These are phyloP conservation scores for Nannochloropsis gaditana DNA, from an alignment of 108 stramenopile genomes.

Conservation along the genomic window DNA sequence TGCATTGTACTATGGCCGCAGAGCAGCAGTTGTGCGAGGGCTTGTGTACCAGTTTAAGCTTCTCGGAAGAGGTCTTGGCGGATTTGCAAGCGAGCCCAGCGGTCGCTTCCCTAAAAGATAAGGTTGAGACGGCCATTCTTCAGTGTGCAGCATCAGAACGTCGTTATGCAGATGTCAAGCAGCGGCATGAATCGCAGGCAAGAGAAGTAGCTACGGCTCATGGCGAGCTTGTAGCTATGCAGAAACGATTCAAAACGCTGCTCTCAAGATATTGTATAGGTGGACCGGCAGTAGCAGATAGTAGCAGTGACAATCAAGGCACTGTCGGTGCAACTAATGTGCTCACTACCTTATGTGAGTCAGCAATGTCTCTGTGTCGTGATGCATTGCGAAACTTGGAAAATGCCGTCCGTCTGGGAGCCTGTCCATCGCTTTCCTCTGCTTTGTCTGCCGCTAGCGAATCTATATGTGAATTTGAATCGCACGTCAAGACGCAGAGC, in stretches of 20 bases:
- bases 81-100: neutral
- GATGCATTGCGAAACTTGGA: neutral
- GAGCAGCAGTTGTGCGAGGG: neutral
- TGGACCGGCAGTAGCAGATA: neutral
- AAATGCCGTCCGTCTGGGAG: neutral
- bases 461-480: neutral
- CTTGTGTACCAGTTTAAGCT: neutral
- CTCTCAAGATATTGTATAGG: neutral
- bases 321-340: neutral
- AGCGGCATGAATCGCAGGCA: conserved; percentile 15
- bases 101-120: neutral
- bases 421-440: neutral
- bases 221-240: neutral
- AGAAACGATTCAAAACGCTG: neutral
- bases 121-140: neutral
- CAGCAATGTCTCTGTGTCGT: neutral
- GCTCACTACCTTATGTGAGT: neutral
- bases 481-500: neutral
- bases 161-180: conserved; percentile 2
- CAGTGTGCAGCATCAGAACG: neutral
- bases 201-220: neutral
- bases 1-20: neutral
- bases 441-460: neutral
- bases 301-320: neutral
- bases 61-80: conserved; percentile 13